These are phyloP conservation scores for Dittrichia graveolens DNA, from an alignment of 129 eudicot species.

Conservation along the genomic window DNA sequence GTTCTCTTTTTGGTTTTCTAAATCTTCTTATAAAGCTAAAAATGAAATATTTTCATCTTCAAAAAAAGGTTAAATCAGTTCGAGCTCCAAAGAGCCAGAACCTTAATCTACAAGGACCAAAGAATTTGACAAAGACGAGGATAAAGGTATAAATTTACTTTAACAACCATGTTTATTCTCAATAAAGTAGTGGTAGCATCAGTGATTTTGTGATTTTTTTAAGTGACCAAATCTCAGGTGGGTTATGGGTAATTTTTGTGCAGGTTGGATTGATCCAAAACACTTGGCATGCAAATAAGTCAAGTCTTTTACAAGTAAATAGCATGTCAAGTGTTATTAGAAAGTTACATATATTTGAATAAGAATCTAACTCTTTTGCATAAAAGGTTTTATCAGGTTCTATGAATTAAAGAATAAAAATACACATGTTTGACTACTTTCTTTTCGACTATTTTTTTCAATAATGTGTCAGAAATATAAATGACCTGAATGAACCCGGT, in stretches of 20 bases:
- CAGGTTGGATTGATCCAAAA: neutral
- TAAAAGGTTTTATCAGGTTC: too few relatives aligned
- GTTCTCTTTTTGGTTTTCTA: neutral
- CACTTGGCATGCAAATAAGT: neutral
- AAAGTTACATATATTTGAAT: too few relatives aligned
- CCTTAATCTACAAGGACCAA: constrained; percentile 34
- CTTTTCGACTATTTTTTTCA: too few relatives aligned
- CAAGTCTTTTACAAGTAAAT: too few relatives aligned
- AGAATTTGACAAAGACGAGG: constrained; percentile 21
- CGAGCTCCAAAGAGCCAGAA: constrained; percentile 35
- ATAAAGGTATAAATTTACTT: constrained; percentile 32
- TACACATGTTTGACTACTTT: too few relatives aligned
- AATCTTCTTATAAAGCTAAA: constrained; percentile 17
- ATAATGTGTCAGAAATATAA: neutral
- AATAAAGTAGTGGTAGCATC: neutral
- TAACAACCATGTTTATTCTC: constrained; percentile 7
- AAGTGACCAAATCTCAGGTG: neutral
- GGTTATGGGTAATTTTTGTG: neutral
- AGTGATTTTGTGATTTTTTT: neutral
- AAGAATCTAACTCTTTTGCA: too few relatives aligned
- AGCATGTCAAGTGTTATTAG: too few relatives aligned
- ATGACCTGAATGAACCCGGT: neutral
- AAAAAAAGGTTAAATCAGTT: constrained; percentile 36
- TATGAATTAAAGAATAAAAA: too few relatives aligned
- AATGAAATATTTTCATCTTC: constrained; percentile 5